phyloP scores from a whole-genome alignment of 495 filamentous ascomycete genomes.

The Ascodesmis nigricans region DNA sequence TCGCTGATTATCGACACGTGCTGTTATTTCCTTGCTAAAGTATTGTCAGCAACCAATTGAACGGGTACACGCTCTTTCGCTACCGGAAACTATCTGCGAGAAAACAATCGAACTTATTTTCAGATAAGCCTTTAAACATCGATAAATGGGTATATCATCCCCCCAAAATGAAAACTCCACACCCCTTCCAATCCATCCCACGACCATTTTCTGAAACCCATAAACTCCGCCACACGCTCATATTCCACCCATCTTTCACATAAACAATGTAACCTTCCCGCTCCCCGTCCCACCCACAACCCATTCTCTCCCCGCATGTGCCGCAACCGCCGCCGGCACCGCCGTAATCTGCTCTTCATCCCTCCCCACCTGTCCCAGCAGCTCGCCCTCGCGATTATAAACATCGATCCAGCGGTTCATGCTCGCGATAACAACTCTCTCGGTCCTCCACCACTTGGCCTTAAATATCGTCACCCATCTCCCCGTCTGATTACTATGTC shows the following conservation, averaged over 20 bases:
- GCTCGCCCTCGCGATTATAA: constrained; percentile 55
- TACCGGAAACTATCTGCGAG: too few relatives aligned
- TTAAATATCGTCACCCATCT: constrained; percentile 56
- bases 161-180: too few relatives aligned
- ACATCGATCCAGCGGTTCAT: constrained; percentile 97
- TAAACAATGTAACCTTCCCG: constrained; percentile 81
- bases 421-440: constrained; percentile 82
- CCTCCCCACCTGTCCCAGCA: constrained; percentile 74
- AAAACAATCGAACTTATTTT: too few relatives aligned
- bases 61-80: too few relatives aligned
- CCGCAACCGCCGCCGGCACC: constrained; percentile 77
- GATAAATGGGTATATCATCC: too few relatives aligned
- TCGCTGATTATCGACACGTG: too few relatives aligned
- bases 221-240: too few relatives aligned
- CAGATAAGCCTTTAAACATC: too few relatives aligned
- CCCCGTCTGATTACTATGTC: constrained; percentile 92
- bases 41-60: too few relatives aligned
- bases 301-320: constrained; percentile 77
- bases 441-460: constrained; percentile 73
- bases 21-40: too few relatives aligned
- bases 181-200: too few relatives aligned
- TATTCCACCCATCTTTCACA: constrained; percentile 34
- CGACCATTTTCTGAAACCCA: too few relatives aligned
- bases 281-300: constrained; percentile 79
- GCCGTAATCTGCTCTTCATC: constrained; percentile 67